These are phyloP conservation scores for Inga oerstediana DNA, from an alignment of 306 rosid species.

Conservation along the genomic window DNA sequence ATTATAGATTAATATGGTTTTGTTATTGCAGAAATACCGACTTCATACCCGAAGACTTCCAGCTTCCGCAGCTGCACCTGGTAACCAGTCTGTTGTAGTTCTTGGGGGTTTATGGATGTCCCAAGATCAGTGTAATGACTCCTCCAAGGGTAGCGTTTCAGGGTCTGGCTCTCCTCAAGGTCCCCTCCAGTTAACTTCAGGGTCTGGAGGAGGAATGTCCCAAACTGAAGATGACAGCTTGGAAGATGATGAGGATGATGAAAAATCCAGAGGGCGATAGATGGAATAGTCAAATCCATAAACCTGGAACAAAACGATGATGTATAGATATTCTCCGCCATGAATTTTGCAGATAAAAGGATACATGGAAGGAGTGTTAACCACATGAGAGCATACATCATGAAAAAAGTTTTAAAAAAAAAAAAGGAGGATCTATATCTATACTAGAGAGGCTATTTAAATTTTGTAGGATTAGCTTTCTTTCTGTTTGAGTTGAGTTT, in stretches of 20 bases:
- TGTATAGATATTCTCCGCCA: slow-evolving; percentile 77
- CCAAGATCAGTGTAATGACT: slow-evolving; percentile 72
- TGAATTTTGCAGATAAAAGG: slow-evolving; percentile 82
- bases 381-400: slow-evolving; percentile 55
- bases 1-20: slow-evolving; percentile 16
- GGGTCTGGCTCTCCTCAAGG: slow-evolving; percentile 94
- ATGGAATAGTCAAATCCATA: slow-evolving; percentile 66
- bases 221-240: slow-evolving; percentile 63
- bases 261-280: slow-evolving; percentile 73
- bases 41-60: slow-evolving; percentile 91
- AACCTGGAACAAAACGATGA: slow-evolving; percentile 47
- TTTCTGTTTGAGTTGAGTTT: slow-evolving; percentile 53
- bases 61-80: slow-evolving; percentile 30
- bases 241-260: slow-evolving; percentile 88
- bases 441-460: slow-evolving; percentile 49
- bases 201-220: slow-evolving; percentile 62
- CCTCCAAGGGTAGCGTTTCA: slow-evolving; percentile 75
- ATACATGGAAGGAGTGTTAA: slow-evolving; percentile 65
- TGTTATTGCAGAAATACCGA: slow-evolving; percentile 79
- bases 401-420: not conserved
- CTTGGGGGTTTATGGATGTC: slow-evolving; percentile 81
- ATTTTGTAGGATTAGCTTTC: slow-evolving; percentile 72
- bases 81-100: slow-evolving; percentile 60
- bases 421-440: slow-evolving; percentile 44
- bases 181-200: slow-evolving; percentile 74